These are phyloP conservation scores for Physcia stellaris DNA, from an alignment of 495 filamentous ascomycete species.

Conservation along the genomic window DNA sequence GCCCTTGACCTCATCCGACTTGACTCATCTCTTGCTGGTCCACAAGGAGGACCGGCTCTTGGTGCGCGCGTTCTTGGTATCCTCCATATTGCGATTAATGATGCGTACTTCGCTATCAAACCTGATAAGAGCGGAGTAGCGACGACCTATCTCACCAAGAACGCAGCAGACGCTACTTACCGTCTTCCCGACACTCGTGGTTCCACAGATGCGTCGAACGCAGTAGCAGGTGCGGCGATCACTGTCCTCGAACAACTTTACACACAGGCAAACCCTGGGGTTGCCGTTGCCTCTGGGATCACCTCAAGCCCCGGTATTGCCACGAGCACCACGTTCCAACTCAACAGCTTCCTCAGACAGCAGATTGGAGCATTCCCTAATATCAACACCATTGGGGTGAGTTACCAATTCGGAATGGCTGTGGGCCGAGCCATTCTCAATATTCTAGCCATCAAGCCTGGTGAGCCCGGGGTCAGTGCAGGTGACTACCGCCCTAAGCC, in stretches of 20 bases:
- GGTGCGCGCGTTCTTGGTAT: constrained; percentile 18
- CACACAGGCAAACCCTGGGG: no score
- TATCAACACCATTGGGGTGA: constrained; percentile 13
- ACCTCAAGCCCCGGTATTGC: constrained; percentile 7
- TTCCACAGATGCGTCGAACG: constrained; percentile 15
- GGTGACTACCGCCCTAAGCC: constrained; percentile 13
- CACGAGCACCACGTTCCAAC: constrained; percentile 5
- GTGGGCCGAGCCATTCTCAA: constrained; percentile 18
- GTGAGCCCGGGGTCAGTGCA: constrained; percentile 9
- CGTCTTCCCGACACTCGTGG: constrained; percentile 6
- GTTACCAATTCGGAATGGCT: constrained; percentile 17
- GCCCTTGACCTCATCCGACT: constrained; percentile 19
- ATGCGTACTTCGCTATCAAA: constrained; percentile 21
- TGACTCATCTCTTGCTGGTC: constrained; percentile 13
- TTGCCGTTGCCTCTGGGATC: no score
- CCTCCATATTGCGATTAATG: constrained; percentile 21
- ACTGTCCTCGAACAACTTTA: constrained; percentile 17
- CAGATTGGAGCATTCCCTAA: constrained; percentile 3
- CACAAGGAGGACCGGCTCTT: constrained; percentile 13
- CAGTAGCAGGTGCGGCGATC: constrained; percentile 21
- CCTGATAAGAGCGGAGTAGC: constrained; percentile 7
- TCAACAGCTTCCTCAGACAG: constrained; percentile 7
- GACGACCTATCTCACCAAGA: constrained; percentile 12
- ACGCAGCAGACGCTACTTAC: constrained; percentile 3
- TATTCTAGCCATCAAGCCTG: constrained; percentile 11